A percentile compares a stretch with the other conserved stretches of the same genome.
phyloP scores from a whole-genome alignment of 2,329 filamentous ascomycete genomes.

The Pestalotiopsis sp. region DNA sequence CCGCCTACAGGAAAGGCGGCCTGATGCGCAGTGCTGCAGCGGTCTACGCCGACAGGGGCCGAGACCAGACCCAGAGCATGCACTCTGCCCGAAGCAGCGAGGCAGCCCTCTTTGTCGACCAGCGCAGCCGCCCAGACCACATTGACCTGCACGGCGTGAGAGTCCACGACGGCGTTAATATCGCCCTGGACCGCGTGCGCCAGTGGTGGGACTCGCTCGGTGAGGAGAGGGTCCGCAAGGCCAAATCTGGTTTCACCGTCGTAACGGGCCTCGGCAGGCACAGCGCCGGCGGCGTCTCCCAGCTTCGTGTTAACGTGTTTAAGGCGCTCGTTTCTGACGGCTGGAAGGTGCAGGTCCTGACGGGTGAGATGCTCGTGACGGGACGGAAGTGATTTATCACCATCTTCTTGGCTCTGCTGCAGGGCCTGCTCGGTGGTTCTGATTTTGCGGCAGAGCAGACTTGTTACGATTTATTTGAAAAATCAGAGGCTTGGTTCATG shows the following conservation, averaged over 20 bases:
- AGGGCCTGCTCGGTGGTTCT: background rate
- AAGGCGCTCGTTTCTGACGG: conserved; percentile 75
- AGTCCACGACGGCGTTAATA: conserved; percentile 80
- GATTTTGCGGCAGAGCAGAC: background rate
- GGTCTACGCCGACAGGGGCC: conserved; percentile 74
- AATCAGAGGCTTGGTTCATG: background rate
- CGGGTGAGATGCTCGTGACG: conserved; percentile 71
- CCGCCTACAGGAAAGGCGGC: conserved; percentile 51
- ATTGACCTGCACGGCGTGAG: conserved; percentile 85
- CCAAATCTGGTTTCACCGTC: conserved; percentile 66
- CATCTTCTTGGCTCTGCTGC: background rate
- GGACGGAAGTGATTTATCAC: conserved; percentile 48
- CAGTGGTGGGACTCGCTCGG: conserved; percentile 78
- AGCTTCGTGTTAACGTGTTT: conserved; percentile 78
- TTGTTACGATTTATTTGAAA: background rate
- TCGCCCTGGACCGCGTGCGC: conserved; percentile 68
- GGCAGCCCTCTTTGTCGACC: conserved; percentile 71
- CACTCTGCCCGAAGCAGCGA: conserved; percentile 63
- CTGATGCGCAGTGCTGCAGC: conserved; percentile 76
- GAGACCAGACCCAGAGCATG: conserved; percentile 62
- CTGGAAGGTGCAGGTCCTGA: conserved; percentile 78
- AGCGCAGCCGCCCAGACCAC: conserved; percentile 61
- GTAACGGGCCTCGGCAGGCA: conserved; percentile 83
- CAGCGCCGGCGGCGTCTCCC: conserved; percentile 74
- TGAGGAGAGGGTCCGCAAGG: conserved; percentile 57